Evolutionary conservation across 192 early-diverging fungal species (phyloP).

Genomic region (Gorgonomyces haynaldii): DNA sequence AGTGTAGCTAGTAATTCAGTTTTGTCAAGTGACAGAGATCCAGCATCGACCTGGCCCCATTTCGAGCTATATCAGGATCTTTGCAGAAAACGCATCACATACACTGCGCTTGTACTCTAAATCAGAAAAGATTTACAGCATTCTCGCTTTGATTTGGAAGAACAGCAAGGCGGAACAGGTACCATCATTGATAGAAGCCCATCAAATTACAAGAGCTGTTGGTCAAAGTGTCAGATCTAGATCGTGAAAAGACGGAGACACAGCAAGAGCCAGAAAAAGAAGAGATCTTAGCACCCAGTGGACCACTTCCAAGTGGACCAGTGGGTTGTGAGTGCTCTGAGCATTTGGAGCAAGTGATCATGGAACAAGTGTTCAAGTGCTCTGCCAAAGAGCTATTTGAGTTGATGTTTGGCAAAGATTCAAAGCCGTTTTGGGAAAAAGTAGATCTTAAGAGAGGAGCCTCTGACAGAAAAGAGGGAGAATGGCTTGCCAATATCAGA

Average conservation of each 20-base stretch:
- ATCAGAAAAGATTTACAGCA: not conserved
- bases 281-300: slow-evolving; percentile 35
- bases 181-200: not conserved
- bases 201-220: not conserved
- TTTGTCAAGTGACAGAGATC: slow-evolving; percentile 29
- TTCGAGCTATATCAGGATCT: slow-evolving; percentile 21
- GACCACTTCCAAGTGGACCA: slow-evolving; percentile 34
- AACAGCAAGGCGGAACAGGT: not conserved
- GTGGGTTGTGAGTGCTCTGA: slow-evolving; percentile 50
- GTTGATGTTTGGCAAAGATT: slow-evolving; percentile 41
- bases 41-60: slow-evolving; percentile 18
- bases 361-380: slow-evolving; percentile 35
- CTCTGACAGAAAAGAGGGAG: slow-evolving; percentile 9
- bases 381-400: slow-evolving; percentile 52
- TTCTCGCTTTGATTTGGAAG: not conserved
- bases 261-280: no score
- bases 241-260: no score
- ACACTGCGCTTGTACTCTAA: not conserved
- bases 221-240: no score
- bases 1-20: slow-evolving; percentile 8
- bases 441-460: slow-evolving; percentile 31
- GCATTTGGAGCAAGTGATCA: slow-evolving; percentile 52
- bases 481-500: slow-evolving; percentile 15
- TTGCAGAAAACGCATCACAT: slow-evolving; percentile 1
- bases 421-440: slow-evolving; percentile 27